Base-by-base conservation (phyloP, 345 rosid species). In the Isatis tinctoria region DNA sequence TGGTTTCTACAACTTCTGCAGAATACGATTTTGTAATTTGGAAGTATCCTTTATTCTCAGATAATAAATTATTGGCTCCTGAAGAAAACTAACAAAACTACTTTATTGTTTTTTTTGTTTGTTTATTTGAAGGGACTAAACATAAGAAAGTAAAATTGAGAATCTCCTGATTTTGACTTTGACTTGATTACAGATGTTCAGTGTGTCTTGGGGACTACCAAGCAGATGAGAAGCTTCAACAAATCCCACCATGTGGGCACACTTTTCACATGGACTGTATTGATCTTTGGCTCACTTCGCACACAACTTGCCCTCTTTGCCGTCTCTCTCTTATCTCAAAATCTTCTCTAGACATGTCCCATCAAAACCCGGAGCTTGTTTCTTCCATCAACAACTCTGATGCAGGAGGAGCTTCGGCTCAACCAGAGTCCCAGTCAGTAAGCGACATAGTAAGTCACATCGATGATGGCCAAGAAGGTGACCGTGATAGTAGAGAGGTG, bases 181-280 rank as follows among this genome's bases (percentile, higher is more conserved):
- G 68, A 58, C 56, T 67, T 67, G 47, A 88, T 83, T 76, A 78
- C 79, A 92, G 97, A 81, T 92, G 98, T 65, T 79, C 93, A 0
- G 95, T 92, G 35, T 92, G 98, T 74, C 88, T 90, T 33, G 91
- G 82, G 36, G 98, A 93, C 70, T 90, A 93, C 75, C 86, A 82
- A 76, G 78, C 87, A 5, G 86, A 86, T 52, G 98, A 90, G 32
- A 87, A 82, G 62, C 97, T 93, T 58, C 98, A 90, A 71, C 95
- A 84, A 67, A 83, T 93, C 47, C 95, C 97, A 2, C 65, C 85
- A 24, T 93, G 98, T 74, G 89, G 95, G 16, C 90, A 88, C 82
- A 80, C 91, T 39, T 90, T 88, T 79, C 96, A 92, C 83, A 85
- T 88, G 90, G 93, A 87, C 22, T 90, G 96, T 81, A 92, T 90